A percentile compares a stretch with the other conserved stretches of the same genome.
Conservation (phyloP, 2,329 filamentous ascomycete species). For the Coniella vitis region DNA sequence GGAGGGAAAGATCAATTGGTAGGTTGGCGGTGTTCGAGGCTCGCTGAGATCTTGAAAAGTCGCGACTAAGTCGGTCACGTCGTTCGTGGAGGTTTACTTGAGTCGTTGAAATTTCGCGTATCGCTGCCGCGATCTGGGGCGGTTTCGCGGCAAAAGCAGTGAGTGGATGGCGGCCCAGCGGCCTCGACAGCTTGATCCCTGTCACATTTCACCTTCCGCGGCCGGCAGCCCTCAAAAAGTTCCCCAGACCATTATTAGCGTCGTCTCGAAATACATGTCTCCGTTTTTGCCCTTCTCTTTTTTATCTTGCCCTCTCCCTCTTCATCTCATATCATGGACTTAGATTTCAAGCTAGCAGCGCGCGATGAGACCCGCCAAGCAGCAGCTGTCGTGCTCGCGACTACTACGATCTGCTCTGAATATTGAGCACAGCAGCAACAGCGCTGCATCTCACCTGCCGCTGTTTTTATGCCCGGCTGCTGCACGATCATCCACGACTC, state of each 20-base stretch:
- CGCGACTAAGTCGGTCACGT: background rate
- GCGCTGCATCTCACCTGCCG: constrained; percentile 7
- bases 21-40: background rate
- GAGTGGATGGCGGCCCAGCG: too few species aligned
- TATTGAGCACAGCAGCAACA: constrained; percentile 7
- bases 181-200: constrained; percentile 2
- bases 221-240: constrained; percentile 11
- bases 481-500: constrained; percentile 3
- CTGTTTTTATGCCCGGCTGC: constrained; percentile 14
- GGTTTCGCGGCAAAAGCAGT: constrained; percentile 1
- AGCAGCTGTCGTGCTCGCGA: constrained; percentile 15
- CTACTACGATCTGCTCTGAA: constrained; percentile 12
- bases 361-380: constrained; percentile 8
- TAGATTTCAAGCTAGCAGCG: background rate
- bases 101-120: constrained; percentile 4
- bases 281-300: background rate
- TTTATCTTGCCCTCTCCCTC: background rate
- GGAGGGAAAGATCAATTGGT: background rate
- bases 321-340: background rate
- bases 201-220: constrained; percentile 2
- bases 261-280: background rate
- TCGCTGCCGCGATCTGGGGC: constrained; percentile 1
- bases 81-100: background rate
- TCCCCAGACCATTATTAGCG: background rate
- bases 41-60: background rate